Evolutionary conservation across 108 stramenopile genomes (phyloP).

Genomic region (Cylindrotheca fusiformis): DNA sequence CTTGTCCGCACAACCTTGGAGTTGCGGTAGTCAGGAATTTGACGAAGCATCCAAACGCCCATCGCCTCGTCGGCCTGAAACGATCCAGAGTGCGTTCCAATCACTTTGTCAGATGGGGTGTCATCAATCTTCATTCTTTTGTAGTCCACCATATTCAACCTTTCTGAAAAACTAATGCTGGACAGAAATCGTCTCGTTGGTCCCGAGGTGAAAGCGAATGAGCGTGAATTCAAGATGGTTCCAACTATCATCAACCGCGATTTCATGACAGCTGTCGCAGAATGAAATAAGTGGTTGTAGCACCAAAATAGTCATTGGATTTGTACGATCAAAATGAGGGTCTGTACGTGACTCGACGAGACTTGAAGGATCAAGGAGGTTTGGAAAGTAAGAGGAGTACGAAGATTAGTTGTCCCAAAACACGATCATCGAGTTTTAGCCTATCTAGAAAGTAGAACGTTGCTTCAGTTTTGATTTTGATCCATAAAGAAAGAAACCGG

Average conservation of each 20-base stretch:
- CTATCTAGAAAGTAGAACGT: no score
- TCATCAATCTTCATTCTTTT: slow-evolving; percentile 48
- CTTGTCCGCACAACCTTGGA: slow-evolving; percentile 87
- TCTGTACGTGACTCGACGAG: no score
- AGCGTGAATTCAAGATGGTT: not conserved
- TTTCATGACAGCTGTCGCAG: no score
- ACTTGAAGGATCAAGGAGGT: no score
- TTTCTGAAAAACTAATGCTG: not conserved
- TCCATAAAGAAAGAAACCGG: no score
- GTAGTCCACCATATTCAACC: slow-evolving; percentile 21
- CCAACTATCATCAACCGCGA: not conserved
- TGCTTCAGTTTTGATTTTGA: no score
- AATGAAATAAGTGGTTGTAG: no score
- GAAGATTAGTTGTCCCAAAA: no score
- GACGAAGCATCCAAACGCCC: slow-evolving; percentile 87
- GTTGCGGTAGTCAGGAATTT: slow-evolving; percentile 68
- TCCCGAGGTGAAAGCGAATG: not conserved
- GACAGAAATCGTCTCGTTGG: not conserved
- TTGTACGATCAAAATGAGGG: no score
- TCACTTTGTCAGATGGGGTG: slow-evolving; percentile 48
- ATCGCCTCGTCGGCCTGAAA: slow-evolving; percentile 98
- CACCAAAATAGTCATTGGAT: no score
- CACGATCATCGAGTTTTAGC: no score
- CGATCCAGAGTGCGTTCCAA: slow-evolving; percentile 90
- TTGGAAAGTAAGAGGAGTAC: no score